phyloP scores from a whole-genome alignment of 1,139 yeast genomes.

The Geotrichum fermentans region DNA sequence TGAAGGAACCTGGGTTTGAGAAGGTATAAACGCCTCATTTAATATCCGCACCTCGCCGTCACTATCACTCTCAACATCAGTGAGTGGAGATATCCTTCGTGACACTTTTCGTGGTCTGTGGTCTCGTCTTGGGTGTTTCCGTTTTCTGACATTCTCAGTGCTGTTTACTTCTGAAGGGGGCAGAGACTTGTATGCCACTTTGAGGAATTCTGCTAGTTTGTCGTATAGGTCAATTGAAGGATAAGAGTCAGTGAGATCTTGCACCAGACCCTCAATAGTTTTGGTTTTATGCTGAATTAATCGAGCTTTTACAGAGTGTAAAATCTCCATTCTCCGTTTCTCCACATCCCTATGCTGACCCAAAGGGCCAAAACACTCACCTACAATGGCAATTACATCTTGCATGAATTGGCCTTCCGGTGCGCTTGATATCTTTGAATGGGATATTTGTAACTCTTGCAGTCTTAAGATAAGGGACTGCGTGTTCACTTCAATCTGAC shows the following conservation, averaged over 20 bases:
- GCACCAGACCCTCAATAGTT: neutral
- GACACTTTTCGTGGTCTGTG: no score
- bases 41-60: neutral
- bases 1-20: slow-evolving; percentile 4
- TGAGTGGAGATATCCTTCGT: neutral
- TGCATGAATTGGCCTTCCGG: no score
- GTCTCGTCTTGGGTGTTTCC: no score
- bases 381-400: neutral
- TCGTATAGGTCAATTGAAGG: neutral
- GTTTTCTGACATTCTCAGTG: neutral
- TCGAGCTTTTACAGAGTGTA: neutral
- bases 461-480: no score
- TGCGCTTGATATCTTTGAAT: no score
- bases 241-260: neutral
- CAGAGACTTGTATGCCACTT: neutral
- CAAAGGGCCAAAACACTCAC: neutral
- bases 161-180: neutral
- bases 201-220: neutral
- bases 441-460: no score
- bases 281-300: neutral
- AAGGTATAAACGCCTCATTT: neutral
- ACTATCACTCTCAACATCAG: neutral
- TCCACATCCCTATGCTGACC: neutral
- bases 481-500: no score
- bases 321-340: neutral